These are phyloP conservation scores for Eucalyptus curtisii DNA, from an alignment of 345 rosid species.

Conservation along the genomic window DNA sequence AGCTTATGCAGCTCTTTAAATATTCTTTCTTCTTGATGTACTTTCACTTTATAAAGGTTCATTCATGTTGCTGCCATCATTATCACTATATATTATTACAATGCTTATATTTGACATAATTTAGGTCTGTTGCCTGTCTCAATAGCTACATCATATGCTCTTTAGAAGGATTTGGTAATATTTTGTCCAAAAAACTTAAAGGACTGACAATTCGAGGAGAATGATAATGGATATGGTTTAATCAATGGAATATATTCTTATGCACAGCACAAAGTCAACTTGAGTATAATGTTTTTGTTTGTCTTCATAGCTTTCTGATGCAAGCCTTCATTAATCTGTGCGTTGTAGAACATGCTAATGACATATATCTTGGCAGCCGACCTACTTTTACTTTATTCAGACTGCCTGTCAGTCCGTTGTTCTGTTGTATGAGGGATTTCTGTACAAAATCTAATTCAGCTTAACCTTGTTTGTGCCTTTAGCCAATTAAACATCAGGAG, in stretches of 20 bases:
- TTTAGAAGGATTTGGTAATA: neutral
- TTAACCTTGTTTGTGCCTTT: neutral
- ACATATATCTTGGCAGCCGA: neutral
- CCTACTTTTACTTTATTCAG: neutral
- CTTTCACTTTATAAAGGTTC: neutral
- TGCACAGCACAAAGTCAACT: neutral
- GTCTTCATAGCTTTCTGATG: neutral
- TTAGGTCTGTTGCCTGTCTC: neutral
- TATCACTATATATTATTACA: neutral
- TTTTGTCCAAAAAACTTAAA: neutral
- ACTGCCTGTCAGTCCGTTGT: neutral
- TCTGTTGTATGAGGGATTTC: neutral
- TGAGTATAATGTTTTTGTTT: neutral
- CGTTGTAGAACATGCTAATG: neutral
- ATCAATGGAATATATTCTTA: neutral
- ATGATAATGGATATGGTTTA: neutral
- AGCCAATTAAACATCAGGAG: neutral
- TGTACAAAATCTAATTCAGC: neutral
- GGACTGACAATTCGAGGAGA: neutral
- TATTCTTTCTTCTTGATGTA: neutral
- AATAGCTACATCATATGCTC: neutral
- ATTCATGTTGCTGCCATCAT: neutral
- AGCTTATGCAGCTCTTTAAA: neutral
- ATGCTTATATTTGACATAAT: neutral
- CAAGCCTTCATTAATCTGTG: neutral